Conservation (phyloP, 345 rosid species). For the Linum tenue region DNA sequence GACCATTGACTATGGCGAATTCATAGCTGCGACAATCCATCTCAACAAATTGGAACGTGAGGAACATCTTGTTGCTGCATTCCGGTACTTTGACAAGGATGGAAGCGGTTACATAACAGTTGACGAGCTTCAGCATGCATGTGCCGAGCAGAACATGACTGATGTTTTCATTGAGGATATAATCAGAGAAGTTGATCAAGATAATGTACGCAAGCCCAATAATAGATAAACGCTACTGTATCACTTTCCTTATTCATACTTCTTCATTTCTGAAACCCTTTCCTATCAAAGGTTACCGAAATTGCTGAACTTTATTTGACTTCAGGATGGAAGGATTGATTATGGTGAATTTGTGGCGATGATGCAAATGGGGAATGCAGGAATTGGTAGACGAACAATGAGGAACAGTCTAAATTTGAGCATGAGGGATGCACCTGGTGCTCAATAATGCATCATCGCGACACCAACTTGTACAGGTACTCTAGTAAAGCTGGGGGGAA, state of each 20-base stretch:
- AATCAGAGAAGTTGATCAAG: conserved; percentile 91
- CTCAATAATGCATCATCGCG: conserved; percentile 19
- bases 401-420: conserved; percentile 86
- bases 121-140: conserved; percentile 94
- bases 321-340: conserved; percentile 91
- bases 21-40: conserved; percentile 94
- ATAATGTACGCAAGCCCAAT: conserved; percentile 51
- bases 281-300: too few species aligned
- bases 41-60: conserved; percentile 91
- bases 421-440: conserved; percentile 68
- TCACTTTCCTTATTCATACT: too few species aligned
- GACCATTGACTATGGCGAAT: conserved; percentile 90
- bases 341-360: conserved; percentile 95
- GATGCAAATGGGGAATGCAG: conserved; percentile 97
- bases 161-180: conserved; percentile 85
- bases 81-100: conserved; percentile 89
- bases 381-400: conserved; percentile 96
- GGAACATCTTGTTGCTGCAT: conserved; percentile 96
- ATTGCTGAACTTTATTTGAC: neutral
- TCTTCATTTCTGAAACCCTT: too few species aligned
- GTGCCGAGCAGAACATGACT: conserved; percentile 81
- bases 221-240: neutral
- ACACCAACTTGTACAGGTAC: conserved; percentile 25
- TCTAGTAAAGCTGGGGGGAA: neutral
- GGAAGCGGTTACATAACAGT: conserved; percentile 91